Evolutionary conservation across 345 rosid species (phyloP).

Genomic region (Camelina laxa): DNA sequence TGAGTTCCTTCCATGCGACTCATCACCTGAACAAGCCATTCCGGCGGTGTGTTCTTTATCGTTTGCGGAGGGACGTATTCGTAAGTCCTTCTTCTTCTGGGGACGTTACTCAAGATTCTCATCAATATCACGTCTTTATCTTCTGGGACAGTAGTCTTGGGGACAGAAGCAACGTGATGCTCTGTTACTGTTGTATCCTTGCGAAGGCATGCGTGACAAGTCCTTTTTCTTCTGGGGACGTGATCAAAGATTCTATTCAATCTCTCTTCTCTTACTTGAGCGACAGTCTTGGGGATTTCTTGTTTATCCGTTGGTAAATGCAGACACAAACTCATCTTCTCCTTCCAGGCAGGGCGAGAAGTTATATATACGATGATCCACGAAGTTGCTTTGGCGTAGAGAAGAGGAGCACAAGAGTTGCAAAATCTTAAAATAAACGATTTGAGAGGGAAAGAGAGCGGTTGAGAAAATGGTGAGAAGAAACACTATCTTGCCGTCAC

Average conservation of each 20-base stretch:
- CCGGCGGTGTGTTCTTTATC: not conserved
- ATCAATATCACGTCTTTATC: not conserved
- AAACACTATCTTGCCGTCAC: no score
- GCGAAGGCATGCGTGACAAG: no score
- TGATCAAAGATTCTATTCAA: constrained; percentile 3
- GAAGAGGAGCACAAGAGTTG: constrained; percentile 3
- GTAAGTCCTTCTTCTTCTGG: not conserved
- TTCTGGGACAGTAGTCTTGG: not conserved
- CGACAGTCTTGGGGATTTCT: not conserved
- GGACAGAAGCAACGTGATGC: not conserved
- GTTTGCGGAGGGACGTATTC: not conserved
- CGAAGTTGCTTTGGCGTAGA: not conserved
- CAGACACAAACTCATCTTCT: constrained; percentile 3
- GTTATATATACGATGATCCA: not conserved
- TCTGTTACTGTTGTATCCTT: not conserved
- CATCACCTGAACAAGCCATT: constrained; percentile 14
- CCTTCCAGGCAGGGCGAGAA: not conserved
- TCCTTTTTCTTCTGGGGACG: constrained; percentile 25
- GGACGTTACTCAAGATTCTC: constrained; percentile 10
- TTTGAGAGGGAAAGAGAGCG: not conserved
- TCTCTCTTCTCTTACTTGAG: not conserved
- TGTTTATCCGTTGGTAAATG: not conserved
- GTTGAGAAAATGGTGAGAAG: not conserved
- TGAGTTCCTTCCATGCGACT: not conserved
- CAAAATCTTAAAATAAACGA: not conserved